These are phyloP conservation scores for Phytophthora pinifolia DNA, from an alignment of 352 stramenopile genomes.

Conservation along the genomic window DNA sequence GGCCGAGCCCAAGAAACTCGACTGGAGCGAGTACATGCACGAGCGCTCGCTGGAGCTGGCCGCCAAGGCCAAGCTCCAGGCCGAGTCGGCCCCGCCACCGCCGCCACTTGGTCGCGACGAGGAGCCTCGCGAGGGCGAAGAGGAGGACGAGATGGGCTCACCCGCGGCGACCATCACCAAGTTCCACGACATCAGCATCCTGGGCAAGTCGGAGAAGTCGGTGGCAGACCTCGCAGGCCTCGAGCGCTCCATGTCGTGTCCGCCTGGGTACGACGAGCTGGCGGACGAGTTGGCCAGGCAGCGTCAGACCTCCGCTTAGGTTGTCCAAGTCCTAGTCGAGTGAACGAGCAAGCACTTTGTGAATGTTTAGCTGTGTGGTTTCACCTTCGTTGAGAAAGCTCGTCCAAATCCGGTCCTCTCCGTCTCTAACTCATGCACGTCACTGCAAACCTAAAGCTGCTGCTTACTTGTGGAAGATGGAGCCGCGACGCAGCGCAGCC, in stretches of 20 bases:
- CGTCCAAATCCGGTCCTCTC: conserved; percentile 19
- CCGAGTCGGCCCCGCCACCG: conserved; percentile 16
- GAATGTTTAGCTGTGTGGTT: too few relatives aligned
- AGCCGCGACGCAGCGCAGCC: conserved; percentile 73
- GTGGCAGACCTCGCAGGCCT: conserved; percentile 60
- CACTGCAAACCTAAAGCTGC: conserved; percentile 21
- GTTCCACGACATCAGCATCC: conserved; percentile 78
- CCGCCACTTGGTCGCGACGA: conserved; percentile 18
- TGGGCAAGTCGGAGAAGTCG: conserved; percentile 75
- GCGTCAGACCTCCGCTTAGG: conserved; percentile 30
- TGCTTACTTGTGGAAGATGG: conserved; percentile 83
- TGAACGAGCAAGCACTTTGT: neutral
- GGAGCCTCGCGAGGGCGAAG: conserved; percentile 27
- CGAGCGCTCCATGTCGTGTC: conserved; percentile 79
- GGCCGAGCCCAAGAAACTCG: conserved; percentile 66
- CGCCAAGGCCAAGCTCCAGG: conserved; percentile 34
- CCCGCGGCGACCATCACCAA: conserved; percentile 68
- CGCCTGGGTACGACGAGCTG: conserved; percentile 69
- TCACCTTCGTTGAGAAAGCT: neutral
- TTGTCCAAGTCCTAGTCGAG: conserved; percentile 10
- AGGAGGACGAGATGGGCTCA: conserved; percentile 24
- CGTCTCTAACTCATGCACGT: conserved; percentile 32
- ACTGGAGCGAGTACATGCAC: conserved; percentile 89
- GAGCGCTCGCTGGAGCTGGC: conserved; percentile 42
- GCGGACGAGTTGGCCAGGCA: conserved; percentile 33